Percentiles rank a stretch among this genome's conserved stretches.
Conservation (phyloP, 352 stramenopile species). For the Pythium sukuiense region DNA sequence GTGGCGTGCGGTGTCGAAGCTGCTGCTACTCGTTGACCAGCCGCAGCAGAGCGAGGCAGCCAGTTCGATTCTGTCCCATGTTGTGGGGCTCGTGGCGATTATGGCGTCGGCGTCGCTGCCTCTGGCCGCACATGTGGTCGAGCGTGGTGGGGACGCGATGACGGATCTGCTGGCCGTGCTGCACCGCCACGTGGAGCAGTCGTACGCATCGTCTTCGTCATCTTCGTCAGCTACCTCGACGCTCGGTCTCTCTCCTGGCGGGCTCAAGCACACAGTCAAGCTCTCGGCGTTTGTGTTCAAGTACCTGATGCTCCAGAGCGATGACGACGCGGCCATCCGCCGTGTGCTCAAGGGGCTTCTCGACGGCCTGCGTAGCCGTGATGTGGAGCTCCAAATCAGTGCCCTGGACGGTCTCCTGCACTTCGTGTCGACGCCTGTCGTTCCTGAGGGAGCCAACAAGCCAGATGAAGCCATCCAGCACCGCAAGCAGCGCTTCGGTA, state of each 20-base stretch:
- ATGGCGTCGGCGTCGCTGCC: constrained; percentile 58
- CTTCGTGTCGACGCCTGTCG: constrained; percentile 54
- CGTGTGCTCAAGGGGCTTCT: constrained; percentile 57
- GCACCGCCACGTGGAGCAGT: constrained; percentile 49
- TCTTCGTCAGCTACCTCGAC: not conserved
- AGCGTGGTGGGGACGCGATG: constrained; percentile 26
- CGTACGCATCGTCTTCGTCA: constrained; percentile 36
- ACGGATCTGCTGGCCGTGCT: constrained; percentile 39
- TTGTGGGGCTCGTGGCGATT: constrained; percentile 52
- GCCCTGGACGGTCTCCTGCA: constrained; percentile 73
- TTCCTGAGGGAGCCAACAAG: constrained; percentile 12
- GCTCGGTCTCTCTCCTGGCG: constrained; percentile 34
- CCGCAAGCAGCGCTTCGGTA: constrained; percentile 44
- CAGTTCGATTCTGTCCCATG: constrained; percentile 44
- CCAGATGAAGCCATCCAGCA: constrained; percentile 27
- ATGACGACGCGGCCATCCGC: constrained; percentile 51
- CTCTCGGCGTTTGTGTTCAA: constrained; percentile 79
- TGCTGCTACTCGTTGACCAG: constrained; percentile 31
- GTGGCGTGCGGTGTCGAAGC: constrained; percentile 41
- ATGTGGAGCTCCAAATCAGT: constrained; percentile 66
- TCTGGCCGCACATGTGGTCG: constrained; percentile 37
- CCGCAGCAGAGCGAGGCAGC: constrained; percentile 16
- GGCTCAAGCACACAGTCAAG: constrained; percentile 67
- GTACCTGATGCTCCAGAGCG: constrained; percentile 51
- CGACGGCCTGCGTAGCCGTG: constrained; percentile 65